phyloP scores from a whole-genome alignment of 345 rosid species.

The Pugionium dolabratum region DNA sequence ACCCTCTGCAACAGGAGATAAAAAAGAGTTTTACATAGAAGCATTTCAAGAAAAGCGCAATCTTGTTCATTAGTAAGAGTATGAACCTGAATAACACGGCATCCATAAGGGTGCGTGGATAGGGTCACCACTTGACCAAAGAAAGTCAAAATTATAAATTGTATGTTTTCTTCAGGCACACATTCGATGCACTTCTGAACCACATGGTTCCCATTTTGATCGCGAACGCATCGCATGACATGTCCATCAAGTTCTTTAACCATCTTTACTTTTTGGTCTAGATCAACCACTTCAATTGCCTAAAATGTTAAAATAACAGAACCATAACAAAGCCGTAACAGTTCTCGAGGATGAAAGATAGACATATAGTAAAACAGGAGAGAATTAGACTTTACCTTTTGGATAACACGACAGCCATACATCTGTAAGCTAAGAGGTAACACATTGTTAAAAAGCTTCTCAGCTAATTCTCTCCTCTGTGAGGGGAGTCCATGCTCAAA shows the following conservation, averaged over 20 bases:
- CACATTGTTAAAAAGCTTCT: slow-evolving; percentile 77
- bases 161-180: slow-evolving; percentile 82
- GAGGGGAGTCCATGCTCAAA: slow-evolving; percentile 91
- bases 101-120: slow-evolving; percentile 95
- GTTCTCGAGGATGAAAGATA: not conserved
- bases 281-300: slow-evolving; percentile 93
- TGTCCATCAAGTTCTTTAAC: slow-evolving; percentile 91
- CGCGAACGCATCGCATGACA: slow-evolving; percentile 92
- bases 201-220: slow-evolving; percentile 98
- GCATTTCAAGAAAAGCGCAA: not conserved
- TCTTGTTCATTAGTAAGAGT: not conserved
- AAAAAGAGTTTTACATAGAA: not conserved
- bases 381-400: slow-evolving; percentile 57
- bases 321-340: not conserved
- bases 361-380: not conserved
- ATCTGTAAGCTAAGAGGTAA: slow-evolving; percentile 90
- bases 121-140: slow-evolving; percentile 84
- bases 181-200: slow-evolving; percentile 97
- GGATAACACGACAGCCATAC: slow-evolving; percentile 99
- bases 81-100: slow-evolving; percentile 92
- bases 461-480: slow-evolving; percentile 83
- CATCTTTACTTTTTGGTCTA: slow-evolving; percentile 88
- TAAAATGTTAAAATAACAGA: slow-evolving; percentile 25
- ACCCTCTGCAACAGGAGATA: slow-evolving; percentile 59
- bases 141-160: slow-evolving; percentile 77